Evolutionary conservation across 345 rosid species (phyloP).

Genomic region (Eucalyptus pauciflora): DNA sequence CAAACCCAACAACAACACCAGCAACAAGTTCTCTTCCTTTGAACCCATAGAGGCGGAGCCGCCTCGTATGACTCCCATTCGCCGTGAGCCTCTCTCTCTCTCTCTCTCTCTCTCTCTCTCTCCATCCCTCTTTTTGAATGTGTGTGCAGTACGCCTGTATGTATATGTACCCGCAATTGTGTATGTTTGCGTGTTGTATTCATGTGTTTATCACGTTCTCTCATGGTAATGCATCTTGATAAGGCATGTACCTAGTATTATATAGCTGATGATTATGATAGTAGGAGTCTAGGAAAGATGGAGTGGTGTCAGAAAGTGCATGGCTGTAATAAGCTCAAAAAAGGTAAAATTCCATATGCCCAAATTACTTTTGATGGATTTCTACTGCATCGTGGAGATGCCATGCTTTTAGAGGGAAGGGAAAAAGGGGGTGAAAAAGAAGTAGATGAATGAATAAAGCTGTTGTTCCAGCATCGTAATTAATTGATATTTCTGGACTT

Average conservation of each 20-base stretch:
- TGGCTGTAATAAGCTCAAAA: not conserved
- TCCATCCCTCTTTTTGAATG: not conserved
- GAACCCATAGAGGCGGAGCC: conserved; percentile 43
- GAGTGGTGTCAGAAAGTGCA: not conserved
- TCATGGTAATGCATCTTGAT: not conserved
- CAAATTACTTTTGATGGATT: not conserved
- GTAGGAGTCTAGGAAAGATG: not conserved
- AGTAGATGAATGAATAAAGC: not conserved
- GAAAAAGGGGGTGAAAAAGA: not conserved
- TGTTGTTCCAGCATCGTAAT: not conserved
- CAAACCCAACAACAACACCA: conserved; percentile 3
- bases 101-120: no score
- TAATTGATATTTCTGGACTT: not conserved
- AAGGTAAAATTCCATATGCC: not conserved
- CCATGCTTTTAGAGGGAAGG: not conserved
- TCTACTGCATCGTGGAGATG: not conserved
- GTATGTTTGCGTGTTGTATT: not conserved
- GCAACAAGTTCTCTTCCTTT: conserved; percentile 24
- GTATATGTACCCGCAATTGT: not conserved
- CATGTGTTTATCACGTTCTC: not conserved
- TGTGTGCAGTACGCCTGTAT: not conserved
- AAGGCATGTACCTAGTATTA: not conserved
- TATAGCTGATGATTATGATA: not conserved
- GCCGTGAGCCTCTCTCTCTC: conserved; percentile 38
- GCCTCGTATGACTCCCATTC: conserved; percentile 68